Evolutionary conservation across 1,284 basidiomycete genomes (phyloP), one percentile per base, ranked within the genome.

Genomic region (Salmacisia buchloeana): DNA sequence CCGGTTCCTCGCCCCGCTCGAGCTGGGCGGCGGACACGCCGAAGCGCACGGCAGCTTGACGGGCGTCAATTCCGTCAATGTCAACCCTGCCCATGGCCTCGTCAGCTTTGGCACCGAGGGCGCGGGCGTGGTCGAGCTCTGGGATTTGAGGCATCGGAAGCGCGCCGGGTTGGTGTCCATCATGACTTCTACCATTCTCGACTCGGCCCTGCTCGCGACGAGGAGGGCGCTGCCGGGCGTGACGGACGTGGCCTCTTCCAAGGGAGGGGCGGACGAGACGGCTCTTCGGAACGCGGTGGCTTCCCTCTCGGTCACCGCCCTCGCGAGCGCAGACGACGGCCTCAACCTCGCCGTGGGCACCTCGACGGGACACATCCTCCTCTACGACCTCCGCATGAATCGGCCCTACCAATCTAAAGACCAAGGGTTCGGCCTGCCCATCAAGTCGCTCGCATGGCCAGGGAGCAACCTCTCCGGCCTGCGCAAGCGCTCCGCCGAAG

Each of bases 271-370:
- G 21, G 64, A 71, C 58, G 70, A 62, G 66, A 80, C 81, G 72
- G 65, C 68, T 67, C 34, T 69, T 71, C 58, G 67, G 72, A 27
- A 76, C 69, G 79, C 74, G 0, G 63, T 70, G 2, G 57, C 74
- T 4, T 69, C 82, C 27, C 79, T 94, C 27, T 86, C 89, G 21
- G 87, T 94, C 25, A 94, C 94, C 0, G 88, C 92, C 1, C 85
- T 99, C 13, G 61, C 70, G n/a, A 73, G 71, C 43, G 84, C 91
- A 7, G 82, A 85, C 7, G 96, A 99, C 76, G 96, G 94, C 0
- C 83, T 98, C 21, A 92, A 91, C 33, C 87, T 97, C 69, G 96
- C 94, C 0, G 85, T 97, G 36, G 96, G 96, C 13, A 97, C 94
- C 1, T 92, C 89, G 6, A 91, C 91, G 0, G 96, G 96, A 0